Evolutionary conservation across 768 basidiomycete genomes (phyloP).

Genomic region (Mrakia frigida): DNA sequence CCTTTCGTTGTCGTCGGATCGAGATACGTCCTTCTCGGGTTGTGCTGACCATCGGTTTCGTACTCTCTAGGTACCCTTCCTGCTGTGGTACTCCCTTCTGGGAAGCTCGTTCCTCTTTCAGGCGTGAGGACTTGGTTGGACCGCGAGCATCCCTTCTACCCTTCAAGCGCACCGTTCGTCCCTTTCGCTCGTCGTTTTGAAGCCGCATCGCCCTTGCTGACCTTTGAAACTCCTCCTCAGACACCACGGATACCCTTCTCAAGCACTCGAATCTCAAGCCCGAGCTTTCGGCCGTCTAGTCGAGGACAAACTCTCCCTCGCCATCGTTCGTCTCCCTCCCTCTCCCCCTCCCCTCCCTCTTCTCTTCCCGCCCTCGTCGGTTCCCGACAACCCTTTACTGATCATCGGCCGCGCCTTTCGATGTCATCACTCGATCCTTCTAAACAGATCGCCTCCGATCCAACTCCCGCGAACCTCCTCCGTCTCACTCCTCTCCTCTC

Average conservation of each 20-base stretch:
- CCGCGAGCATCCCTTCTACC: constrained; percentile 22
- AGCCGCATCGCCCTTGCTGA: neutral
- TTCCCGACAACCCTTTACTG: no score
- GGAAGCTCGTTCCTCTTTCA: constrained; percentile 19
- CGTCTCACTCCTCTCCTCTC: constrained; percentile 19
- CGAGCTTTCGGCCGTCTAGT: constrained; percentile 27
- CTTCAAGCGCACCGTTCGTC: constrained; percentile 14
- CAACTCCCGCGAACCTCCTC: constrained; percentile 7
- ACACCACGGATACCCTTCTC: constrained; percentile 25
- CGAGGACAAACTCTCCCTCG: constrained; percentile 17
- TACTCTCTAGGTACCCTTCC: neutral
- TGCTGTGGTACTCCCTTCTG: constrained; percentile 6
- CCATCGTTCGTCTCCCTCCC: constrained; percentile 9
- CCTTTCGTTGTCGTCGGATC: neutral
- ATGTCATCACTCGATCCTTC: neutral
- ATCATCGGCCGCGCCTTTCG: neutral
- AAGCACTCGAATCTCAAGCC: constrained; percentile 12
- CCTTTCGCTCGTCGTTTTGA: no score
- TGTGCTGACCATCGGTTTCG: neutral
- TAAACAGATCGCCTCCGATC: constrained; percentile 15
- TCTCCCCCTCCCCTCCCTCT: neutral
- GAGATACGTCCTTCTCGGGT: no score
- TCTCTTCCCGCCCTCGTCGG: no score
- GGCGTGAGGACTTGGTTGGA: constrained; percentile 22
- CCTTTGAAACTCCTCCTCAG: neutral